phyloP scores from a whole-genome alignment of 805 yeast species.

The Spathaspora arborariae region DNA sequence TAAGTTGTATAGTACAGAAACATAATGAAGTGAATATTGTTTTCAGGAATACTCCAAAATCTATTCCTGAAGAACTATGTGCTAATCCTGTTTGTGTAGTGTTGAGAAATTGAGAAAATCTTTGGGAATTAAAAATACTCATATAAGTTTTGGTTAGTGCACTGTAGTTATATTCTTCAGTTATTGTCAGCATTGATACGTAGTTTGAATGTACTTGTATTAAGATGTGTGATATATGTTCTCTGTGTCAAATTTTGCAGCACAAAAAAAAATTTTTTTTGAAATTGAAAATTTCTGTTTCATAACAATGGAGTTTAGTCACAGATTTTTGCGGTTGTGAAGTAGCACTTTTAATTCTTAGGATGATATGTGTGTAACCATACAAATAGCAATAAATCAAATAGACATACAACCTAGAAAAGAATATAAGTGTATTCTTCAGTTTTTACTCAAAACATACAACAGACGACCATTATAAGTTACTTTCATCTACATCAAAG shows the following conservation, averaged over 20 bases:
- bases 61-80: slow-evolving; percentile 54
- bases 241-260: not conserved
- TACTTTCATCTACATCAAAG: no score
- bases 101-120: slow-evolving; percentile 39
- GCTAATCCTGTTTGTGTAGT: slow-evolving; percentile 58
- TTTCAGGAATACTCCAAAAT: slow-evolving; percentile 52
- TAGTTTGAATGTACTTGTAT: not conserved
- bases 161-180: slow-evolving; percentile 19
- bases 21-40: slow-evolving; percentile 52
- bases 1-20: slow-evolving; percentile 51
- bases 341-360: no score
- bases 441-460: no score
- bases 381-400: no score
- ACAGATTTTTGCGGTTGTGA: no score
- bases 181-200: slow-evolving; percentile 17
- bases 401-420: no score
- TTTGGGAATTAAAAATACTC: slow-evolving; percentile 24
- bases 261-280: not conserved
- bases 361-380: no score
- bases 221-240: not conserved
- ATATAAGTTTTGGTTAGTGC: slow-evolving; percentile 25
- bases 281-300: not conserved
- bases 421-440: no score
- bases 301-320: not conserved
- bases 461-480: no score